Evolutionary conservation across 2,329 filamentous ascomycete species (phyloP).

Genomic region (Phyllosticta citriasiana): DNA sequence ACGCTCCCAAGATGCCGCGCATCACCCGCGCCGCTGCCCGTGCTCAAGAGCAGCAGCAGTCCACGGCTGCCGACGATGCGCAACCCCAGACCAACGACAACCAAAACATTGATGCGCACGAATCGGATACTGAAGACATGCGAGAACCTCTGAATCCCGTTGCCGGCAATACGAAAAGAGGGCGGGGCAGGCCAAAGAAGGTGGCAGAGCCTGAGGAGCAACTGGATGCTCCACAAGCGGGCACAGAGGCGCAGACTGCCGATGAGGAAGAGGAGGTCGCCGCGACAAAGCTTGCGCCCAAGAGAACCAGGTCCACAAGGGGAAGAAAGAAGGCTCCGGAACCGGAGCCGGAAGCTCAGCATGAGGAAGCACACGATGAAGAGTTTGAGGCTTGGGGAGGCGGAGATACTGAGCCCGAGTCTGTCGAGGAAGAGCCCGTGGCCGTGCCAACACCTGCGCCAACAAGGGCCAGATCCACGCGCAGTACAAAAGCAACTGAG

Average conservation of each 20-base stretch:
- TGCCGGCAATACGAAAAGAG: neutral
- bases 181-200: conserved; percentile 4
- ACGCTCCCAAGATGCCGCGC: conserved; percentile 5
- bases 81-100: neutral
- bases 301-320: conserved; percentile 3
- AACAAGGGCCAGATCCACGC: neutral
- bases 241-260: neutral
- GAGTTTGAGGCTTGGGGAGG: neutral
- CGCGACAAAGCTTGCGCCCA: neutral
- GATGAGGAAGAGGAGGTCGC: conserved; percentile 6
- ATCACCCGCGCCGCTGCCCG: conserved; percentile 10
- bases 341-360: conserved; percentile 11
- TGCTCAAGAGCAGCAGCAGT: conserved; percentile 2
- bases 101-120: neutral
- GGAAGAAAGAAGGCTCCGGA: conserved; percentile 1
- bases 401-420: neutral
- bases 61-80: conserved; percentile 1
- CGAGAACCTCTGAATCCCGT: conserved; percentile 3
- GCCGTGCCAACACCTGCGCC: neutral
- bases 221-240: neutral
- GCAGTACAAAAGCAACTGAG: neutral
- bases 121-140: neutral
- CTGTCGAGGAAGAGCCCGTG: neutral
- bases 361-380: neutral
- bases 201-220: neutral